Evolutionary conservation across 1,139 yeast species (phyloP).

Genomic region (Pneumocystis canis): DNA sequence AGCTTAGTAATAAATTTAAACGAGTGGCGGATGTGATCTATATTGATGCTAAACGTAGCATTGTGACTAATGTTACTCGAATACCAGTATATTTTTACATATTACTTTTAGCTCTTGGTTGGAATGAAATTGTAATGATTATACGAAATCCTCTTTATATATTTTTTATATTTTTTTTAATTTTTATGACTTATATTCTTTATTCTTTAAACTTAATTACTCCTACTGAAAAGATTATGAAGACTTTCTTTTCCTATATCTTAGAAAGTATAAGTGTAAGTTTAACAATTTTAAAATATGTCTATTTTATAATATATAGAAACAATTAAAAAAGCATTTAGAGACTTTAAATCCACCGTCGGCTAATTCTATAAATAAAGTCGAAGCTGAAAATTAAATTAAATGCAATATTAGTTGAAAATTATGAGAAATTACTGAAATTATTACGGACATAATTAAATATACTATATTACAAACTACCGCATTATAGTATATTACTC

Average conservation of each 20-base stretch:
- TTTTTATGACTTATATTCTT: conserved; percentile 52
- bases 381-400: background rate
- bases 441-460: background rate
- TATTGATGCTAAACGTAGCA: conserved; percentile 59
- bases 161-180: conserved; percentile 40
- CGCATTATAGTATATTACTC: too few relatives aligned
- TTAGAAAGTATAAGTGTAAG: conserved; percentile 5
- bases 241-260: conserved; percentile 8
- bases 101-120: conserved; percentile 62
- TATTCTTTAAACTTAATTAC: conserved; percentile 60
- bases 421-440: background rate
- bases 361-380: background rate
- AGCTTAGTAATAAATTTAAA: conserved; percentile 47
- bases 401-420: background rate
- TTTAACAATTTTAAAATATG: background rate
- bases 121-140: conserved; percentile 90
- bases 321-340: background rate
- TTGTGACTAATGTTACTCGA: conserved; percentile 53
- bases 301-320: background rate
- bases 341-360: background rate
- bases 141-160: conserved; percentile 70
- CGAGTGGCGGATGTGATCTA: conserved; percentile 68
- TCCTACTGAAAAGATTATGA: conserved; percentile 35
- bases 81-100: conserved; percentile 74
- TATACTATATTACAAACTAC: background rate